phyloP scores from a whole-genome alignment of 2,329 filamentous ascomycete genomes.

The Cordyceps javanica region DNA sequence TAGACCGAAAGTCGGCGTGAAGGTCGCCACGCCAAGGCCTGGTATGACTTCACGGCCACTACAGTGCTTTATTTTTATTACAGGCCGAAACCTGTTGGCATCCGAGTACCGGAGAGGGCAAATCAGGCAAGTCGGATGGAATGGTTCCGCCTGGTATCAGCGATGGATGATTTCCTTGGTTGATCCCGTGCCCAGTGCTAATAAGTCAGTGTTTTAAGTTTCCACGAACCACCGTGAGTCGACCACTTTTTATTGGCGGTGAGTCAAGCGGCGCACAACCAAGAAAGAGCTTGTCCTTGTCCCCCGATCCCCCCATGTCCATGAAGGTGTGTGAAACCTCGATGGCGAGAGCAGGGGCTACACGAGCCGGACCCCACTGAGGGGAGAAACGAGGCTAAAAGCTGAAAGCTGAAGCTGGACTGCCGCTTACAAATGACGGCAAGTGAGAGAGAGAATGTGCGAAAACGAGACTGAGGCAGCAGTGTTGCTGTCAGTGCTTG shows the following conservation, averaged over 20 bases:
- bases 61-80: background rate
- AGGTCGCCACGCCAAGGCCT: background rate
- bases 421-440: background rate
- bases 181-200: background rate
- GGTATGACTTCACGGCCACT: background rate
- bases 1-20: background rate
- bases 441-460: background rate
- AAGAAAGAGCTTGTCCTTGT: background rate
- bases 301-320: no score
- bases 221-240: background rate
- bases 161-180: background rate
- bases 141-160: background rate
- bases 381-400: background rate
- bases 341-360: background rate
- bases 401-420: background rate
- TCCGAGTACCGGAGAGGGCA: constrained; percentile 1
- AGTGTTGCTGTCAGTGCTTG: background rate
- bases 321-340: background rate
- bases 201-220: background rate
- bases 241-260: constrained; percentile 3
- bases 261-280: background rate
- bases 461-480: no score
- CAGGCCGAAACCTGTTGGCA: background rate
- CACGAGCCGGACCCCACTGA: constrained; percentile 5
- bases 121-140: constrained; percentile 1